Evolutionary conservation across 2,329 filamentous ascomycete genomes (phyloP), one percentile per base, ranked within the genome.

Genomic region (Cladorrhinum sp.): DNA sequence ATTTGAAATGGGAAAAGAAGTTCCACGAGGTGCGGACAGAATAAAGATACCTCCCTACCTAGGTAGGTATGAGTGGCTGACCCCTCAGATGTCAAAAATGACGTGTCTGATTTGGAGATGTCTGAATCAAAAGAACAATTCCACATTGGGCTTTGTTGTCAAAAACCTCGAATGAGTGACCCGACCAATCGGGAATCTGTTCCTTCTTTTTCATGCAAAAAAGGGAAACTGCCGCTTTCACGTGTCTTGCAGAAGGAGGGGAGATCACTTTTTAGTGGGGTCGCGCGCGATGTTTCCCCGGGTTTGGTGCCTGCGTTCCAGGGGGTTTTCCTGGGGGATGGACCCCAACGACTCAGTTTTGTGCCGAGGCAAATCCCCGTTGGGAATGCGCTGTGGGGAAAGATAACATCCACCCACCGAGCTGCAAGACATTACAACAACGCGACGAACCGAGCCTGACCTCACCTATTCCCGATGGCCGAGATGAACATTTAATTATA

Each of bases 331-430:
- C 4, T 12, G 57, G 61, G 65, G 60, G 58, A 60, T 65, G 63
- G 63, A 36, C 8, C 61, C 38, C 16, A 7, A 50, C 29, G 25
- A 52, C 50, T 36, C 5, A 23, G n/a, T 41, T 48, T 41, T 23
- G 53, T 60, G 64, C 65, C 65, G 65, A 67, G 65, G 65, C 65
- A 65, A 61, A 59, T 51, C 16, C 29, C 49, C 32, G 59, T 54
- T 55, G 55, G n/a, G 52, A 50, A 22, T 56, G 22, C 32, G 16
- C 23, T 50, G 64, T 62, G 64, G 62, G 62, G 62, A 56, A 55
- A 50, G 41, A 54, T 51, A 55, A 58, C 53, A 41, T 61, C 55
- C 50, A 27, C 49, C 13, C 22, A 10, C 13, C 22, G 20, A 50
- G 41, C 50, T 62, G 51, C 55, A 27, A 56, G 49, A 60, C 53